Conservation (phyloP, 108 stramenopile species). For the Fragilariopsis cylindrus region DNA sequence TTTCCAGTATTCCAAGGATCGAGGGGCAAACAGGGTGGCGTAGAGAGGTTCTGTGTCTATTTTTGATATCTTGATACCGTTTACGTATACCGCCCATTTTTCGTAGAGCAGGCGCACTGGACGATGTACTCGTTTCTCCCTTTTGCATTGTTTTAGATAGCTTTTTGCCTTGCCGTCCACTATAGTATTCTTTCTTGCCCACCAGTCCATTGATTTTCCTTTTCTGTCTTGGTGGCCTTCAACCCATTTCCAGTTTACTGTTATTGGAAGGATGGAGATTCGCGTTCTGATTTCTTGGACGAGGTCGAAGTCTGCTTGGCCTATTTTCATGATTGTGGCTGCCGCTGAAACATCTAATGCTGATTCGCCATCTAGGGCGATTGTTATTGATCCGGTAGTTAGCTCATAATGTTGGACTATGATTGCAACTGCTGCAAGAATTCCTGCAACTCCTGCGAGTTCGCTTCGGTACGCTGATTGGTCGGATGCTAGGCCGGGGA, state of each 20-base stretch:
- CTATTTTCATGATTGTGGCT: not conserved
- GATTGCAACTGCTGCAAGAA: not conserved
- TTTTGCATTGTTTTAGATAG: not conserved
- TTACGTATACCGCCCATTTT: no score
- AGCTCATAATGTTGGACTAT: not conserved
- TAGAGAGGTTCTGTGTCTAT: no score
- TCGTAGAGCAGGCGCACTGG: no score
- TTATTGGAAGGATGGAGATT: not conserved
- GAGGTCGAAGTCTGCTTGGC: not conserved
- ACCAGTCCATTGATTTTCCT: conserved; percentile 13
- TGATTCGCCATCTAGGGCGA: conserved; percentile 9
- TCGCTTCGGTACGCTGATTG: conserved; percentile 10
- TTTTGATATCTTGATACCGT: no score
- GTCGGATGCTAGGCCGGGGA: not conserved
- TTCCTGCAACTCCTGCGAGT: not conserved
- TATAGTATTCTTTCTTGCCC: not conserved
- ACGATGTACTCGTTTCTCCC: no score
- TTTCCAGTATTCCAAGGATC: no score
- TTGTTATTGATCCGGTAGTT: not conserved
- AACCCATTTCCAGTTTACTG: not conserved
- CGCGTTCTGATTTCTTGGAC: not conserved
- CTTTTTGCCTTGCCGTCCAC: not conserved
- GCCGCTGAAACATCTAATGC: not conserved
- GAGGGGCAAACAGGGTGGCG: no score
- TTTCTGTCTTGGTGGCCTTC: conserved; percentile 13